phyloP scores from a whole-genome alignment of 345 rosid genomes.

The Laguncularia racemosa region DNA sequence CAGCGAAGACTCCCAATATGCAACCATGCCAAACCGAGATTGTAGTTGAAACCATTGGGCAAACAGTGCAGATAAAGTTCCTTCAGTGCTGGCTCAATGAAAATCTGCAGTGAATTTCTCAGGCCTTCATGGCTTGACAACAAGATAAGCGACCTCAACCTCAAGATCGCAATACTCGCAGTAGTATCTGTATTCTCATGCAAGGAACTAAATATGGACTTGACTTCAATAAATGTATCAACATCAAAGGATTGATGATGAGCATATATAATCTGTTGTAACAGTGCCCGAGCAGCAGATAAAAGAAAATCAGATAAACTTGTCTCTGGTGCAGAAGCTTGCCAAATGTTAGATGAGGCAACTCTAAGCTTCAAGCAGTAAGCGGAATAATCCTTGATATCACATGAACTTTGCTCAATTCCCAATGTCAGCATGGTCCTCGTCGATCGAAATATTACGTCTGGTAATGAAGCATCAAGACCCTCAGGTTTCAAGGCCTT shows the following conservation, averaged over 20 bases:
- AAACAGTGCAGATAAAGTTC: slow-evolving; percentile 44
- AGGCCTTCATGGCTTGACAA: slow-evolving; percentile 58
- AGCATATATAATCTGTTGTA: slow-evolving; percentile 67
- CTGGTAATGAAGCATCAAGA: slow-evolving; percentile 36
- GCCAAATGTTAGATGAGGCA: slow-evolving; percentile 56
- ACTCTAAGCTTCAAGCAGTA: slow-evolving; percentile 42
- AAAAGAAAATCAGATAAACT: slow-evolving; percentile 35
- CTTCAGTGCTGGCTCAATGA: slow-evolving; percentile 50
- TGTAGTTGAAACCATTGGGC: slow-evolving; percentile 40
- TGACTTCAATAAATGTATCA: slow-evolving; percentile 45
- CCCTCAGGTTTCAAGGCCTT: slow-evolving; percentile 26
- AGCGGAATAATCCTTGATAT: slow-evolving; percentile 48
- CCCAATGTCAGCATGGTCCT: slow-evolving; percentile 37
- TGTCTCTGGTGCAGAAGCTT: slow-evolving; percentile 27
- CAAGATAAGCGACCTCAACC: slow-evolving; percentile 40
- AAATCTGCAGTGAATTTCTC: slow-evolving; percentile 31
- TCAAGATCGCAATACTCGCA: too few relatives aligned
- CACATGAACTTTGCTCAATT: slow-evolving; percentile 44
- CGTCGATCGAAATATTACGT: slow-evolving; percentile 54
- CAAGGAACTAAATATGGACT: slow-evolving; percentile 37
- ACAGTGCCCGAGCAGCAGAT: slow-evolving; percentile 47
- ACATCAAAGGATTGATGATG: slow-evolving; percentile 59
- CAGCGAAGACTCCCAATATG: slow-evolving; percentile 69
- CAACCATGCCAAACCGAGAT: slow-evolving; percentile 68
- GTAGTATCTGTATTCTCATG: slow-evolving; percentile 19